Evolutionary conservation across 306 rosid species (phyloP), one percentile per base, ranked within the genome.

Genomic region (Castanospermum australe): DNA sequence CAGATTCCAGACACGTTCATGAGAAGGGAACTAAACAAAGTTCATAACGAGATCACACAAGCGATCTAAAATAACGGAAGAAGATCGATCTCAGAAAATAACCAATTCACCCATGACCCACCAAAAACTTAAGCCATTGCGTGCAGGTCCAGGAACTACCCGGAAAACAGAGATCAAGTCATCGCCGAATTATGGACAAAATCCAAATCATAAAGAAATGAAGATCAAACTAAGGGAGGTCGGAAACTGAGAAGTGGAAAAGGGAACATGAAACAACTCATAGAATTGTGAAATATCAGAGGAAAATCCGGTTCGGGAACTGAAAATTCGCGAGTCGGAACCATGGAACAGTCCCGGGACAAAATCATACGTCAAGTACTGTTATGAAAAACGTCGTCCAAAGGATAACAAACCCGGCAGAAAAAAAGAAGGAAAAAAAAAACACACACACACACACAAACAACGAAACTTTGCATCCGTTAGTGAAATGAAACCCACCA

Each of bases 91-190:
- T 73, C 50, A 77, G 48, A 55, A 73, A 81, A 78, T 25, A 44
- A 71, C 0, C 42, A 78, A 56, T 5, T 62, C 21, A 33, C 1
- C 25, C 22, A 21, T 11, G n/a, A n/a, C 61, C 25, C 8, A 18
- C 10, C 21, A 10, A 55, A n/a, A 45, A 24, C 51, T 35, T 2
- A 42, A 42, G 12, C 59, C 59, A 73, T 21, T 24, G 41, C 28
- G 3, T 2, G 52, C 63, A 51, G 14, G 2, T 39, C 24, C 66
- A 32, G 50, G 39, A 42, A 30, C 30, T 66, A 65, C 17, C 61
- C 78, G 9, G 39, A 57, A 80, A 79, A 54, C 76, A n/a, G 76
- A 76, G 86, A 90, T 84, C 89, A 82, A 79, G 20, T 82, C 75
- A 81, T 18, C 47, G 24, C 61, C 1, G 45, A 82, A 77, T 39